Conservation (phyloP, 306 rosid genomes). For the Potentilla sterilis region DNA sequence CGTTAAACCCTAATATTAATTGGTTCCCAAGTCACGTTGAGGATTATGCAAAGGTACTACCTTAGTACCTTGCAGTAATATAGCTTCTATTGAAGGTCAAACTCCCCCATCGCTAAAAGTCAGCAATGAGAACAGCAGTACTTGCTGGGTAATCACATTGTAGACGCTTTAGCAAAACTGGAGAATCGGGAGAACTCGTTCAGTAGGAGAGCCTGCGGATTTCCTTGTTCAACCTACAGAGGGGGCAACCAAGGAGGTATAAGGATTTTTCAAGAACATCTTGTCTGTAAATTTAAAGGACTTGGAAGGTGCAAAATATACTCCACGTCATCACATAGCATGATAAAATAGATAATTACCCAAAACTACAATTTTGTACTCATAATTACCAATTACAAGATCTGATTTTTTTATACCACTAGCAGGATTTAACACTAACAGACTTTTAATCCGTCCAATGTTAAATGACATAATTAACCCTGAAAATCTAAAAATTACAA, state of each 20-base stretch:
- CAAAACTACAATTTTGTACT: no score
- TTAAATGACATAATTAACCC: no score
- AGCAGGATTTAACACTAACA: no score
- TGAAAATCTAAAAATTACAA: no score
- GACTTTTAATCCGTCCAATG: no score
- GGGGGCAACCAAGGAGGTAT: background rate
- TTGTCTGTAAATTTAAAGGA: background rate
- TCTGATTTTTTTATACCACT: no score
- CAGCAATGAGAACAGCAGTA: conserved; percentile 8
- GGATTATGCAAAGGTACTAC: background rate
- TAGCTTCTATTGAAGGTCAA: background rate
- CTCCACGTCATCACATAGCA: background rate
- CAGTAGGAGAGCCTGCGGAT: conserved; percentile 61
- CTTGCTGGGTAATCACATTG: conserved; percentile 41
- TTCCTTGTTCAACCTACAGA: conserved; percentile 73
- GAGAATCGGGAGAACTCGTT: conserved; percentile 60
- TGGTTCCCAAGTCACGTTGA: background rate
- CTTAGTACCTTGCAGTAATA: background rate
- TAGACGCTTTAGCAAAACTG: conserved; percentile 73
- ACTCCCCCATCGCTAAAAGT: conserved; percentile 1
- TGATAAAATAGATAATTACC: no score
- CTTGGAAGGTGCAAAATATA: background rate
- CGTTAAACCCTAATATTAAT: background rate
- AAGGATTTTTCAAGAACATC: background rate
- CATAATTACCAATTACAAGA: no score